Evolutionary conservation across 176 grass and related monocot species (phyloP), one percentile per base, ranked within the genome.

Genomic region (Metroxylon sagu): DNA sequence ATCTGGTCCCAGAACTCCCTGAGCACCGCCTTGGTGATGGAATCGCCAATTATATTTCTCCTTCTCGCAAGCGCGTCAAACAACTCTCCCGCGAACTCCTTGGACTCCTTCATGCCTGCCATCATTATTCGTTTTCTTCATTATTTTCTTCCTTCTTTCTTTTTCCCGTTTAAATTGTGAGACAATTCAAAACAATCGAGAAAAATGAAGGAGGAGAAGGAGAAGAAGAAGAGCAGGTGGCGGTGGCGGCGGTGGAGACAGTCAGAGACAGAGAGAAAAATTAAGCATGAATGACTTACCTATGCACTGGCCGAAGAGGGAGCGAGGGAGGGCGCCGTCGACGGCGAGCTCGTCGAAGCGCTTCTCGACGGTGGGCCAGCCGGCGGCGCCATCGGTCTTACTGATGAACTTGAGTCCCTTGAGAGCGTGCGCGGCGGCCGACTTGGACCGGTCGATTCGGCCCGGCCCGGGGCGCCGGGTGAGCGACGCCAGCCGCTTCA

Each of bases 331-430:
- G 27, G 75, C 70, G 2, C 81, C 93, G 16, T 84, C 69, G 57
- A 72, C 51, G 17, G 87, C 65, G 55, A 98, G 70, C 0, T 83
- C 65, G 74, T 92, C 73, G 76, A 98, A 98, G 6, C 84, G 78
- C 54, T 59, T 73, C 30, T 92, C 87, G 30, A 92, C 80, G 51
- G 87, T 81, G 4, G 67, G 5, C 93, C 93, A 89, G 0, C 79
- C 79, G 1, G 71, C 16, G 29, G 27, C 25, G 5, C 93, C 87
- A 23, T 98, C 81, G 29, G 87, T 29, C 23, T 66, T 65, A 77
- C 73, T 76, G 72, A 98, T 98, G 82, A 98, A 98, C 76, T 88
- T 92, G 65, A 98, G 81, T 26, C 93, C 83, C 83, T 96, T 98
- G 66, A 98, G 93, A 16, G 93, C 93, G 77, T 85, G 87, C 17